Conservation (phyloP, 2,329 filamentous ascomycete genomes). For the Xylariaceae sp. region DNA sequence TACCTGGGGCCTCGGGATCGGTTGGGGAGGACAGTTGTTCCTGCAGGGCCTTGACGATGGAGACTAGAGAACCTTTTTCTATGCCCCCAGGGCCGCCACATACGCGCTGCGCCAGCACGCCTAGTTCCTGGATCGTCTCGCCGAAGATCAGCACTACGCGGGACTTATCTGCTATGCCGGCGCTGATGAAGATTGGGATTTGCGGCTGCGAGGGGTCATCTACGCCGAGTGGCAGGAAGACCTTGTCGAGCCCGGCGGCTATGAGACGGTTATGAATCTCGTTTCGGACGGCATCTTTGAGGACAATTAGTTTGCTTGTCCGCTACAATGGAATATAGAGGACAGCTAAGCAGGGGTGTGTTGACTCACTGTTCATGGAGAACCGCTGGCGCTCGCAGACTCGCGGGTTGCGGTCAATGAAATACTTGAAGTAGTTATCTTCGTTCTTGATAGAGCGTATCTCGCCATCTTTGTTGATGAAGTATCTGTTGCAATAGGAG, state of each 20-base stretch:
- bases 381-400: conserved; percentile 71
- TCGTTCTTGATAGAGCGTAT: conserved; percentile 65
- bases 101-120: conserved; percentile 65
- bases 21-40: conserved; percentile 32
- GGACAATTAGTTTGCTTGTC: conserved; percentile 4
- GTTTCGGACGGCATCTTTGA: conserved; percentile 54
- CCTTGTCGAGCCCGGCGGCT: conserved; percentile 1
- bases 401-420: conserved; percentile 65
- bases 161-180: conserved; percentile 48
- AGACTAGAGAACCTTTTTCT: conserved; percentile 62
- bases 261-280: conserved; percentile 58
- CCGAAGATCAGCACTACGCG: conserved; percentile 72
- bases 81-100: conserved; percentile 60
- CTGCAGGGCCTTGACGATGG: conserved; percentile 49
- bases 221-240: conserved; percentile 29
- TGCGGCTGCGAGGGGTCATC: conserved; percentile 45
- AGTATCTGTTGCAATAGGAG: conserved; percentile 54
- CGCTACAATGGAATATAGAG: background rate
- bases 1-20: conserved; percentile 42
- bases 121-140: conserved; percentile 65
- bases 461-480: conserved; percentile 69
- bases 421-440: conserved; percentile 67
- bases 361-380: conserved; percentile 60
- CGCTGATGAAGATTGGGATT: conserved; percentile 59
- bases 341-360: background rate